Conservation (phyloP, 805 yeast species). For the Barnettozyma pratensis region DNA sequence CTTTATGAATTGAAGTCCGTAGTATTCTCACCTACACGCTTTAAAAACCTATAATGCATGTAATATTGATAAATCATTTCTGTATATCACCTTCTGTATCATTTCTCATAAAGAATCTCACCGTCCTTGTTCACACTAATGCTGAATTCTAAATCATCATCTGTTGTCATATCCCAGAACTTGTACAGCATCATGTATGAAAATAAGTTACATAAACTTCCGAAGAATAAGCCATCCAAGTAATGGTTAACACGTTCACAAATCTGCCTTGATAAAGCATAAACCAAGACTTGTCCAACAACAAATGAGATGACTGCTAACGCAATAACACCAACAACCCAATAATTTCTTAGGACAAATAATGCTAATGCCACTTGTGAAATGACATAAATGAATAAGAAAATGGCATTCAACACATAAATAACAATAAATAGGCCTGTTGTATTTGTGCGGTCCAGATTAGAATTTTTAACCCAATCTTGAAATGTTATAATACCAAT, state of each 20-base stretch:
- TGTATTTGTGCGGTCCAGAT: constrained; percentile 48
- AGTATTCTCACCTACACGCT: neutral
- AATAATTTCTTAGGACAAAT: constrained; percentile 64
- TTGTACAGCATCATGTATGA: constrained; percentile 93
- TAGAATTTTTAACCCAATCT: constrained; percentile 44
- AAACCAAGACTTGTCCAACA: constrained; percentile 73
- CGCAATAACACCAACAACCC: constrained; percentile 86
- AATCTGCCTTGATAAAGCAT: constrained; percentile 59
- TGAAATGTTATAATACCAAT: constrained; percentile 71
- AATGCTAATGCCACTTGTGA: constrained; percentile 67
- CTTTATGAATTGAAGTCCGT: neutral
- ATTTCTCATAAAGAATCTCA: constrained; percentile 23
- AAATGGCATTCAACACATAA: constrained; percentile 66
- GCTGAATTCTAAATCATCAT: constrained; percentile 90
- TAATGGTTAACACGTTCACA: constrained; percentile 78
- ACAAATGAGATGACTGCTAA: constrained; percentile 70
- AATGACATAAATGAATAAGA: constrained; percentile 55
- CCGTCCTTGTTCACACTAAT: constrained; percentile 50
- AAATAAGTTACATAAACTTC: constrained; percentile 72
- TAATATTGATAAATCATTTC: neutral
- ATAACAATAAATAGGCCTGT: constrained; percentile 64
- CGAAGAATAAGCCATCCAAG: constrained; percentile 85
- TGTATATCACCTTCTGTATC: neutral
- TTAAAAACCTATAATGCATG: neutral
- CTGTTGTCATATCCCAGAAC: constrained; percentile 93